Base-by-base conservation (phyloP, 495 filamentous ascomycete genomes). In the Aspergillus haitiensis region DNA sequence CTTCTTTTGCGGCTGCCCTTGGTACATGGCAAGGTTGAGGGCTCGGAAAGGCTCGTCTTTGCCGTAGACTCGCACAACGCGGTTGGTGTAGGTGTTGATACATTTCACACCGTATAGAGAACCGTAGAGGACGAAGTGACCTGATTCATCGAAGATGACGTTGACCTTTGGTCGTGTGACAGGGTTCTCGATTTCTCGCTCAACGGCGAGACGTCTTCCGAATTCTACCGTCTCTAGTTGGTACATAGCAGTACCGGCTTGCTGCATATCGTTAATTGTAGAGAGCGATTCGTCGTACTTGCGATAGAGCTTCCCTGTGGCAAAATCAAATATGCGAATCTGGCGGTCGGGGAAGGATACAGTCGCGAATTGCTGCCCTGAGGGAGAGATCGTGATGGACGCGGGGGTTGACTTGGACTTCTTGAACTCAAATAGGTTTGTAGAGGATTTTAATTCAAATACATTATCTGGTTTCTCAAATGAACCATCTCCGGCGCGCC, bases 351-450 rank as follows among this genome's bases (percentile, higher is more conserved):
- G 94, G 67, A 97, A 87, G 1, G 94, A 99, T 64, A 95, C 86
- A 0, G 92, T 92, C 5, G 89, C 90, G 68, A 98, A 97, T 18
- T 90, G 88, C 34, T 84, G 81, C 7, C 91, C 89, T 0, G 89
- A 88, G 0, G 93, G 91, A 0, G 93, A 96, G 44, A 99, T 82
- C 0, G 88, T 91, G 48, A 99, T 74, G n/a, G 89, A 89, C 13
- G 89, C 82, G 0, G 94, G 92, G 0, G 87, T 81, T 0, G 91
- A 93, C 69, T 96, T 98, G 44, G 91, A 82, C 73, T 92, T 98
- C 66, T 95, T 97, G 78, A 98, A 99, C 36, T 95, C 93, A 70
- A 99, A 98, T 3, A 99, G 81, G 55, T 89, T 91, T 10, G 94
- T 99, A 3, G 86, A 87, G 67, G 90, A 94, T 70, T 99, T 99